Conservation (phyloP, 1,284 basidiomycete species). For the Ceratobasidium sp. region DNA sequence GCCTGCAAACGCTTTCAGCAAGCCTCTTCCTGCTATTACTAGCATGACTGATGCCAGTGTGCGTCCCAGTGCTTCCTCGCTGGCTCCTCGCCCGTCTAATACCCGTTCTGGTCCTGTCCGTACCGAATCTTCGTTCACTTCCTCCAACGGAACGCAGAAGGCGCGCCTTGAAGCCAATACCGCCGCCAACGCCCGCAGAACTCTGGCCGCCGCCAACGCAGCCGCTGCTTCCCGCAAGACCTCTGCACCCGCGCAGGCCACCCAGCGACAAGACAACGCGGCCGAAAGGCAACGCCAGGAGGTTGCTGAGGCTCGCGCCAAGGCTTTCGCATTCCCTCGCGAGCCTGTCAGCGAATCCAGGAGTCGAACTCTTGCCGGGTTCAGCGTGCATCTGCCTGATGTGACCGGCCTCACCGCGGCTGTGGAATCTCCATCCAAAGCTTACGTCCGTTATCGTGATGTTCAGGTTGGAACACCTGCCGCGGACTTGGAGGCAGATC, state of each 20-base stretch:
- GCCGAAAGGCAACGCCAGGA: slow-evolving; percentile 23
- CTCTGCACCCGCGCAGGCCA: neutral
- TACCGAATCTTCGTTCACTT: slow-evolving; percentile 35
- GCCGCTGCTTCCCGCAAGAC: neutral
- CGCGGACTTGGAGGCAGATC: slow-evolving; percentile 7
- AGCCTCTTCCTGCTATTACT: slow-evolving; percentile 19
- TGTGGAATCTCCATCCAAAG: slow-evolving; percentile 72
- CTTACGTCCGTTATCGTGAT: slow-evolving; percentile 44
- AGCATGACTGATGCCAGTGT: slow-evolving; percentile 24
- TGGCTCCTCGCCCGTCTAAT: slow-evolving; percentile 42
- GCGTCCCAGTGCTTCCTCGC: slow-evolving; percentile 21
- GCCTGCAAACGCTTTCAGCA: slow-evolving; percentile 13
- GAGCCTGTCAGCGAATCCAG: slow-evolving; percentile 21
- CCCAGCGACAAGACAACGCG: neutral
- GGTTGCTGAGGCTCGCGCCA: slow-evolving; percentile 48
- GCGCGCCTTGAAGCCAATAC: slow-evolving; percentile 32
- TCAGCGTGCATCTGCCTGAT: slow-evolving; percentile 70
- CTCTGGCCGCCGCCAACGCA: neutral
- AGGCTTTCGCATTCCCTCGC: slow-evolving; percentile 47
- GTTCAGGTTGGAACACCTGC: slow-evolving; percentile 26
- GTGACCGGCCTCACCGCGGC: slow-evolving; percentile 81
- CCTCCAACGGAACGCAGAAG: slow-evolving; percentile 22
- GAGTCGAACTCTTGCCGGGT: slow-evolving; percentile 44
- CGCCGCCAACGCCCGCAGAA: slow-evolving; percentile 15
- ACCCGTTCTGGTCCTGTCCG: slow-evolving; percentile 36